Evolutionary conservation across 164 flowering plant genomes (phyloP).

Genomic region (Vitis cinerea): DNA sequence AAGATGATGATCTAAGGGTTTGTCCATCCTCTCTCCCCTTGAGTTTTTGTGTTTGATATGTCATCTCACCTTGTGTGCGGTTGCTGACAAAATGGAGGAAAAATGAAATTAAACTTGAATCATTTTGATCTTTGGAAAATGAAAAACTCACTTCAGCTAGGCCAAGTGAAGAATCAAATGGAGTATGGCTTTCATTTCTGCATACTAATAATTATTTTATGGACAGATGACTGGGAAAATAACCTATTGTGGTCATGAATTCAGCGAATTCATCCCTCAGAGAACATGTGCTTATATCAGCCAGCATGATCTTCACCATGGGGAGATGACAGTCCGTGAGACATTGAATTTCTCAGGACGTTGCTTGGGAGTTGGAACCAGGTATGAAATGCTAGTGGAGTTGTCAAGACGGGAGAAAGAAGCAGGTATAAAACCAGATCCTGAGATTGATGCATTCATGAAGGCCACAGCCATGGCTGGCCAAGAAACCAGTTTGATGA

Average conservation of each 20-base stretch:
- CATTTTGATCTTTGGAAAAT: too few species aligned
- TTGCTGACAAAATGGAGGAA: too few species aligned
- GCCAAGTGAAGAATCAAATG: too few species aligned
- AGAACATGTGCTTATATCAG: slow-evolving; percentile 58
- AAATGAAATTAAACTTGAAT: too few species aligned
- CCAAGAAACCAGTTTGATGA: slow-evolving; percentile 50
- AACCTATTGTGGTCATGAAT: slow-evolving; percentile 54
- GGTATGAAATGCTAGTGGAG: slow-evolving; percentile 54
- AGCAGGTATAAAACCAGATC: slow-evolving; percentile 60
- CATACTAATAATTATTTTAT: background rate
- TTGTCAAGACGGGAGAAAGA: slow-evolving; percentile 53
- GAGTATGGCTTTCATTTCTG: too few species aligned
- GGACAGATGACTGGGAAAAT: slow-evolving; percentile 47
- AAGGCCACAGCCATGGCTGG: slow-evolving; percentile 62
- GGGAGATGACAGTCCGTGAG: slow-evolving; percentile 64
- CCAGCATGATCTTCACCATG: slow-evolving; percentile 57
- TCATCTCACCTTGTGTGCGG: too few species aligned
- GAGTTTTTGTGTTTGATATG: background rate
- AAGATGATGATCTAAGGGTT: slow-evolving; percentile 34
- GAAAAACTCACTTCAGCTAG: too few species aligned
- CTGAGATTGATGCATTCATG: slow-evolving; percentile 67
- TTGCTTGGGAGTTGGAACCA: slow-evolving; percentile 66
- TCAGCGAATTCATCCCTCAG: slow-evolving; percentile 50
- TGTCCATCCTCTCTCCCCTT: slow-evolving; percentile 4
- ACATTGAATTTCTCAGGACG: slow-evolving; percentile 64